Percentiles rank a stretch among this genome's conserved stretches.
Conservation (phyloP, 2,329 filamentous ascomycete species). For the Trichophyton rubrum region DNA sequence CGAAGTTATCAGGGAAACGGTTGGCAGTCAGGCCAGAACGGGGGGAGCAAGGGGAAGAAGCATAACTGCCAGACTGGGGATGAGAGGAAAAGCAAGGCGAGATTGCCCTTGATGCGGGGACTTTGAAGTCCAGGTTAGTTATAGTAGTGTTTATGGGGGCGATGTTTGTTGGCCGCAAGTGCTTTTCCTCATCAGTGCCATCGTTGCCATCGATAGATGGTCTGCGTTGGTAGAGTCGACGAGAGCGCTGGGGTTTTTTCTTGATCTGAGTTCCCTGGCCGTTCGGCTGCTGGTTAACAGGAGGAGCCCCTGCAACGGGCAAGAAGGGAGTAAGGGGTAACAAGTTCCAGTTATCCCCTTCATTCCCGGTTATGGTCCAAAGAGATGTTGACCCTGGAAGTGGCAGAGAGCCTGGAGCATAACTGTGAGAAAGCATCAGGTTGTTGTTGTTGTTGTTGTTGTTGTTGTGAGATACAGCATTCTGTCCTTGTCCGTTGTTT, state of each 20-base stretch:
- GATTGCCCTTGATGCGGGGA: neutral
- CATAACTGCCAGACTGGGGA: slow-evolving; percentile 2
- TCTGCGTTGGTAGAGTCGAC: slow-evolving; percentile 9
- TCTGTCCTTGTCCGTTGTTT: no score
- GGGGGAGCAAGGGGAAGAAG: slow-evolving; percentile 4
- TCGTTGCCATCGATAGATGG: neutral
- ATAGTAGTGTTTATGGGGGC: neutral
- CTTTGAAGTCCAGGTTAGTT: neutral
- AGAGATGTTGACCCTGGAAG: slow-evolving; percentile 4
- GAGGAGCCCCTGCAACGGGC: neutral
- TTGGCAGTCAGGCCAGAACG: neutral
- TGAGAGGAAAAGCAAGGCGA: slow-evolving; percentile 3
- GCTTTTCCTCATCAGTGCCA: neutral
- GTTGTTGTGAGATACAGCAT: neutral
- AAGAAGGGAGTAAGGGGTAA: slow-evolving; percentile 7
- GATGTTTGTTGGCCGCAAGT: neutral
- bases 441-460: neutral
- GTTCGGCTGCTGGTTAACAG: neutral
- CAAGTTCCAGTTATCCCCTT: slow-evolving; percentile 4
- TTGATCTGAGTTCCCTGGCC: slow-evolving; percentile 6
- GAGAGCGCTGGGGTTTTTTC: slow-evolving; percentile 9
- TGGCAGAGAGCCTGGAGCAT: neutral
- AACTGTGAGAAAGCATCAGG: neutral
- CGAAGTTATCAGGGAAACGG: neutral
- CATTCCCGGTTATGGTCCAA: slow-evolving; percentile 6